Conservation (phyloP, 2,329 filamentous ascomycete species). For the Colletotrichum tropicicola region DNA sequence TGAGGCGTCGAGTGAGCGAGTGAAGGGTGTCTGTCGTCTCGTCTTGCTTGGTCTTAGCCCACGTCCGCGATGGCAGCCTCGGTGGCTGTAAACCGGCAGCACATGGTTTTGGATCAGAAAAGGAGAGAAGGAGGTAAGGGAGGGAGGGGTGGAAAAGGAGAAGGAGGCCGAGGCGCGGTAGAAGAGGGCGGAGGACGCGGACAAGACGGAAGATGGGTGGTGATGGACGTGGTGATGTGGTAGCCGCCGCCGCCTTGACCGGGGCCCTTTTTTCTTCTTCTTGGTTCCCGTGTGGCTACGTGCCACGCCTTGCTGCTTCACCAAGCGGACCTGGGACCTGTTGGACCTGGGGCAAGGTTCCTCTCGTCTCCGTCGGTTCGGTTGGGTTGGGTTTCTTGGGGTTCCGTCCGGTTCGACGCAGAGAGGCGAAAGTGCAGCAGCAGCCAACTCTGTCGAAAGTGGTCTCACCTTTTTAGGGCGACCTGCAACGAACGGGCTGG, state of each 20-base stretch:
- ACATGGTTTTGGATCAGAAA: conserved; percentile 17
- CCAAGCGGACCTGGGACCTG: neutral
- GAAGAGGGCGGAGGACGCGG: neutral
- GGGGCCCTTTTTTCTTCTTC: neutral
- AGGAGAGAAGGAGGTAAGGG: neutral
- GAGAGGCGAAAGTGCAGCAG: neutral
- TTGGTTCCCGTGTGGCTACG: neutral
- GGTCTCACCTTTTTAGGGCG: conserved; percentile 30
- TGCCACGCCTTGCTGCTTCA: neutral
- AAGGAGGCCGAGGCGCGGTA: neutral
- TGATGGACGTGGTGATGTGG: conserved; percentile 23
- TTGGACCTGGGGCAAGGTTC: neutral
- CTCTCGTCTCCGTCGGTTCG: no score
- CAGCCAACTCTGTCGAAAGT: conserved; percentile 4
- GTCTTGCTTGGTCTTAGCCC: conserved; percentile 21
- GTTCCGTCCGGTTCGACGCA: neutral
- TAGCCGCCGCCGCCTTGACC: conserved; percentile 4
- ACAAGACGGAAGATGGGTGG: conserved; percentile 2
- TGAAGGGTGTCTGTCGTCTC: neutral
- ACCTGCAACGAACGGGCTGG: conserved; percentile 25
- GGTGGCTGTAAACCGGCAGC: conserved; percentile 22
- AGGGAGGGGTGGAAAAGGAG: neutral
- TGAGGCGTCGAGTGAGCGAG: neutral
- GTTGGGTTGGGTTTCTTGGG: neutral
- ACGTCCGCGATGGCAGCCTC: conserved; percentile 26